Evolutionary conservation across 352 stramenopile genomes (phyloP).

Genomic region (Phytophthora cryptogea): DNA sequence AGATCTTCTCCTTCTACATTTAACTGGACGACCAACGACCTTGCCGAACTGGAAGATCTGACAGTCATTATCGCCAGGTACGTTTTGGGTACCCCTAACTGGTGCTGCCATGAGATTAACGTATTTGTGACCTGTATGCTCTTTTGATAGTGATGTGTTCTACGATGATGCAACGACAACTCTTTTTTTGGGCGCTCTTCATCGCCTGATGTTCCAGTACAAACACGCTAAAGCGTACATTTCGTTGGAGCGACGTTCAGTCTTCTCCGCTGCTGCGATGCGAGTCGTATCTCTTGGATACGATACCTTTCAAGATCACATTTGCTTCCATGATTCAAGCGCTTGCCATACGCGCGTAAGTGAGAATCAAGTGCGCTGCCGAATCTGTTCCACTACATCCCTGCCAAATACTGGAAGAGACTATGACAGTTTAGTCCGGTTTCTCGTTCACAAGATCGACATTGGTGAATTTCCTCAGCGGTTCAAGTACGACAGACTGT

Average conservation of each 20-base stretch:
- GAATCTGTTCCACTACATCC: slow-evolving; percentile 6
- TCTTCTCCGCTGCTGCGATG: slow-evolving; percentile 64
- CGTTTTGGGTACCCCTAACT: neutral
- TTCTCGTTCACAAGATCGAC: slow-evolving; percentile 32
- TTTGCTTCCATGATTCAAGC: slow-evolving; percentile 45
- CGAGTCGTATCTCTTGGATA: slow-evolving; percentile 54
- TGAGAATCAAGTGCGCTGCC: slow-evolving; percentile 40
- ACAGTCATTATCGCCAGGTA: slow-evolving; percentile 48
- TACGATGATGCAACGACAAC: slow-evolving; percentile 57
- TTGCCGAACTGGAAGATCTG: slow-evolving; percentile 14
- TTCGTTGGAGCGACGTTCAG: slow-evolving; percentile 46
- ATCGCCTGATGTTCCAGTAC: slow-evolving; percentile 40
- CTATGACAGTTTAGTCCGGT: slow-evolving; percentile 25
- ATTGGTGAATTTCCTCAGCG: slow-evolving; percentile 33
- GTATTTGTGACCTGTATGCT: neutral
- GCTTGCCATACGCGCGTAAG: slow-evolving; percentile 14
- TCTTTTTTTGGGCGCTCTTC: slow-evolving; percentile 47
- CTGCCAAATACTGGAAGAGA: neutral
- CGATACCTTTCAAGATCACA: slow-evolving; percentile 52
- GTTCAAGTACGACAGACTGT: slow-evolving; percentile 51
- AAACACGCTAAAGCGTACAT: slow-evolving; percentile 33
- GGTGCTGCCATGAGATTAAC: neutral
- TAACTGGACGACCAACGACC: slow-evolving; percentile 31
- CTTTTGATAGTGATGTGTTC: slow-evolving; percentile 58
- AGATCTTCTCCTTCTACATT: slow-evolving; percentile 14